Percentiles rank a stretch among this genome's conserved stretches.
phyloP scores from a whole-genome alignment of 2,329 filamentous ascomycete genomes.

The Cladosporium austrohemisphaericum region DNA sequence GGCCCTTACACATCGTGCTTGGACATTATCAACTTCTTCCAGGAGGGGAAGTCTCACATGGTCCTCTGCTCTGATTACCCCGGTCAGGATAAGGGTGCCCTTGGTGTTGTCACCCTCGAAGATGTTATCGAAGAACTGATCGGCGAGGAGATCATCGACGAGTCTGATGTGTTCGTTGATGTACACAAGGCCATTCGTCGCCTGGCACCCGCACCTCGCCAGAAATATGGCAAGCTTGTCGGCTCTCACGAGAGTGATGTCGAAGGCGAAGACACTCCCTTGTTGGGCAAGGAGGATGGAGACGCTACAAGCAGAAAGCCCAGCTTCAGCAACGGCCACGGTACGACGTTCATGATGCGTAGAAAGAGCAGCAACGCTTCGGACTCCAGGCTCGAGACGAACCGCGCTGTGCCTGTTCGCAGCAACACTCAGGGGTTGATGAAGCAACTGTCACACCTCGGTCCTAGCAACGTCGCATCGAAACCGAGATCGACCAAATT shows the following conservation, averaged over 20 bases:
- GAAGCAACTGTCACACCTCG: conserved; percentile 60
- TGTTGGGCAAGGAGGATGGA: conserved; percentile 26
- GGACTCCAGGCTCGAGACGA: conserved; percentile 23
- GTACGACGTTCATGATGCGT: conserved; percentile 42
- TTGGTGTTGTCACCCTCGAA: conserved; percentile 92
- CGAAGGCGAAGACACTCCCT: conserved; percentile 28
- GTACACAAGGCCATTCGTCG: conserved; percentile 97
- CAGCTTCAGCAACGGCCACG: conserved; percentile 35
- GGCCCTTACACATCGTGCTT: conserved; percentile 92
- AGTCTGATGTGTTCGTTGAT: conserved; percentile 97
- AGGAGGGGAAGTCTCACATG: conserved; percentile 99
- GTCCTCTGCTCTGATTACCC: conserved; percentile 88
- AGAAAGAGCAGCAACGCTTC: conserved; percentile 44
- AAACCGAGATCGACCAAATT: conserved; percentile 59
- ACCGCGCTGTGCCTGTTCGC: conserved; percentile 40
- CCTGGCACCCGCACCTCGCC: conserved; percentile 77
- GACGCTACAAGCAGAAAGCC: conserved; percentile 24
- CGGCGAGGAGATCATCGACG: conserved; percentile 98
- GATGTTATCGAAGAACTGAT: conserved; percentile 99
- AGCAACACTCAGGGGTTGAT: conserved; percentile 53
- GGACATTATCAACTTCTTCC: conserved; percentile 99
- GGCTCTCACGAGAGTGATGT: conserved; percentile 22
- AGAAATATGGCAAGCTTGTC: conserved; percentile 34
- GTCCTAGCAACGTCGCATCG: conserved; percentile 60
- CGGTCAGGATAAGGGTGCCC: conserved; percentile 82